Evolutionary conservation across 2,329 filamentous ascomycete species (phyloP), one percentile per base, ranked within the genome.

Genomic region (Microdochium bolleyi): DNA sequence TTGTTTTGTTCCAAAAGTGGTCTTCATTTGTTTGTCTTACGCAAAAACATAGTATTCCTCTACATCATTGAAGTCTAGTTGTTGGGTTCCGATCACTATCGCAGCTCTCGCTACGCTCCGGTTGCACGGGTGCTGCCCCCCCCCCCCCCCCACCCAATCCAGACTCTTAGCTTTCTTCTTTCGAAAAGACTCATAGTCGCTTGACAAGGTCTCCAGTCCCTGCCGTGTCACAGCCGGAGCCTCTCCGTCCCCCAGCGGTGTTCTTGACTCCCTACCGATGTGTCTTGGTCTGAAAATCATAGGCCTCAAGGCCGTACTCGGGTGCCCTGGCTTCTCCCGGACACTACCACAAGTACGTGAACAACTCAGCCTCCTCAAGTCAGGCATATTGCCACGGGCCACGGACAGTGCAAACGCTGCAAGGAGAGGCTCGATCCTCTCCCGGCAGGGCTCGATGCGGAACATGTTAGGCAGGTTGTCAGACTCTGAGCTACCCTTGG

Each of bases 331-430:
- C 24, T 8, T 61, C 55, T 25, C 59, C 57, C 34, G 60, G 61
- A 34, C 50, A 2, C 61, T 59, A 61, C 48, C 51, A 50, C 48
- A 63, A 48, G 53, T 58, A 49, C 13, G 59, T 49, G 46, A 60
- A 62, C 22, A 63, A 25, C 52, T 63, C 59, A 2, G 61, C 61
- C 44, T 58, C 55, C 32, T 63, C 49, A 63, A 52, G 27, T 21
- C 41, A n/a, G 55, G 44, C 61, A 60, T 63, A n/a, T 55, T 55
- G 41, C 41, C 41, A 11, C 19, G 41, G 14, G 54, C 50, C 48
- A 61, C 25, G 32, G 58, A 54, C 53, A 27, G 52, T 1, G 59
- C 61, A 55, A 62, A 62, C 25, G 56, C 56, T 41, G 53, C 51
- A 34, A 62, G 55, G 19, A 63, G 54, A 14, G 61, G 60, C 56